Evolutionary conservation across 2,329 filamentous ascomycete species (phyloP).

Genomic region (Verticillium nonalfalfae): DNA sequence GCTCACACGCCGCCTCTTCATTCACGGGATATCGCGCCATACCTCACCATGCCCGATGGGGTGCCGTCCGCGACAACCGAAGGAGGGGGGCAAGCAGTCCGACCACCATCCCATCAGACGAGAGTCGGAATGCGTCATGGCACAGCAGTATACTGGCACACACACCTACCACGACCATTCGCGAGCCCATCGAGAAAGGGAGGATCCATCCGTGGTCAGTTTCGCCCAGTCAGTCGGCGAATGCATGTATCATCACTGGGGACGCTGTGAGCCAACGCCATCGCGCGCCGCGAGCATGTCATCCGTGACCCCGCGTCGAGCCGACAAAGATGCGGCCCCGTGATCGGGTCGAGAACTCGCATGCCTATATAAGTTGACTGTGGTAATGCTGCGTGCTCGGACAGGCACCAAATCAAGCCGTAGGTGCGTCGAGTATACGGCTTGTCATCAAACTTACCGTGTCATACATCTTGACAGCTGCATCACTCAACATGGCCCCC

Average conservation of each 20-base stretch:
- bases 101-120: not conserved
- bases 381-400: not conserved
- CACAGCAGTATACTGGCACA: not conserved
- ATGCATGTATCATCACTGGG: not conserved
- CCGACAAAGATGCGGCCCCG: not conserved
- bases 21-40: not conserved
- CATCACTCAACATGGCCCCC: conserved; percentile 22
- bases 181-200: not conserved
- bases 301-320: not conserved
- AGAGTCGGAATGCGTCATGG: not conserved
- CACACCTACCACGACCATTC: not conserved
- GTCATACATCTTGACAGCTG: not conserved
- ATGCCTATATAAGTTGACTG: not conserved
- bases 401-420: not conserved
- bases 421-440: not conserved
- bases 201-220: not conserved
- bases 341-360: not conserved
- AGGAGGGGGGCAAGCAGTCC: not conserved
- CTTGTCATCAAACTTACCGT: not conserved
- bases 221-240: not conserved
- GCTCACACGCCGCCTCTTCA: not conserved
- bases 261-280: not conserved
- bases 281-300: not conserved
- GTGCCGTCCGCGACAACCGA: not conserved
- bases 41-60: not conserved